Base-by-base conservation (phyloP, 352 stramenopile genomes). In the Blastocystis sp. region DNA sequence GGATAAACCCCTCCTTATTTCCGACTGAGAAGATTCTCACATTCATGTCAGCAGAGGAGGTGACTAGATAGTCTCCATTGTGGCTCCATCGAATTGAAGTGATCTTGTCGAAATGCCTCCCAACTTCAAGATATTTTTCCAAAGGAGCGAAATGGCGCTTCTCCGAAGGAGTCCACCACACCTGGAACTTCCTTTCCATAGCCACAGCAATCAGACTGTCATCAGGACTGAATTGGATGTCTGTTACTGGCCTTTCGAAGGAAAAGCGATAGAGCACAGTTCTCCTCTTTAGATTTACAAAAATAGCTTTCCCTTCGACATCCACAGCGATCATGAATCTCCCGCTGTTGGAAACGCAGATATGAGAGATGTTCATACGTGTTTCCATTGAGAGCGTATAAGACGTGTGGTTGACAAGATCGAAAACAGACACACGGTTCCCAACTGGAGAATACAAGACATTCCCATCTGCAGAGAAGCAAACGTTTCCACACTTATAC, bases 381-480 rank as follows among this genome's bases (percentile, higher is more conserved):
- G 93, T 92, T 91, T 98, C 95, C 90, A 97, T 97, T 26, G 94
- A 92, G 89, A 98, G 95, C 26, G 95, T 97, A 45, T 79, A 90
- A 9, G 66, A 90, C 68, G 90, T 79, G 75, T 93, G 90, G 62
- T 92, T 92, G 54, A 92, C 64, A 91, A 98, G 92, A 90, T 98
- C 95, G 90, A 98, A 97, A 90, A 96, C 93, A 34, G 94, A 96
- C 91, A 98, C 96, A 90, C 95, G 94, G 92, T 98, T 98, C 66
- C 95, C 94, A 47, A 98, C 95, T 47, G 95, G 94, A 76, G 93
- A 96, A 69, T 97, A 92, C 63, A 98, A 92, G 53, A 92, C 94
- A 91, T 97, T 98, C 69, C 95, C 94, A 65, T 97, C 94, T 26
- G 95, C 94, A 65, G 95, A 96, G 91, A 97, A 98, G 45, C 96